Evolutionary conservation across 2,329 filamentous ascomycete species (phyloP).

Genomic region (Xylaria sp.): DNA sequence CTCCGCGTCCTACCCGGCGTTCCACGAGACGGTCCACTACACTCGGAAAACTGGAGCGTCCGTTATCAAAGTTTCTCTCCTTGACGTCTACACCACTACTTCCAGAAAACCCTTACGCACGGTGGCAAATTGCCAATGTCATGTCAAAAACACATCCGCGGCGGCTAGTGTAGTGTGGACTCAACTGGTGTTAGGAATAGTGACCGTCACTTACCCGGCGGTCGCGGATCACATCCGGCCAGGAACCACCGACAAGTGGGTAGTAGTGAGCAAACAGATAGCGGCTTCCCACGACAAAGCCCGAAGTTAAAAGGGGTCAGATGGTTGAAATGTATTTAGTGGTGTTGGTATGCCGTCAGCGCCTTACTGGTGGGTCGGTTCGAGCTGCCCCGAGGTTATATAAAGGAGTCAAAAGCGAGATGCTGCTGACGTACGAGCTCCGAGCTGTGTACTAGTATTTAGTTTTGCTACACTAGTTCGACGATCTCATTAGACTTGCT

Average conservation of each 20-base stretch:
- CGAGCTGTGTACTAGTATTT: conserved; percentile 1
- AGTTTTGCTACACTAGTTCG: conserved; percentile 2
- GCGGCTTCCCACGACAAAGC: not conserved
- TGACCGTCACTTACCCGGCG: conserved; percentile 41
- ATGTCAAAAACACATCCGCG: conserved; percentile 2
- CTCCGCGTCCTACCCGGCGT: not conserved
- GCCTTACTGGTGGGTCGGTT: conserved; percentile 11
- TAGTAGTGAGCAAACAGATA: not conserved
- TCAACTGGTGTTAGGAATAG: conserved; percentile 34
- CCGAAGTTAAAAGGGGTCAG: conserved; percentile 8
- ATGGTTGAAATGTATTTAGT: conserved; percentile 15
- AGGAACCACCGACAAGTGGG: conserved; percentile 30
- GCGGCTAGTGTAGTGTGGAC: conserved; percentile 21
- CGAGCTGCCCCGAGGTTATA: conserved; percentile 11
- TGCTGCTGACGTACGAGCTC: conserved; percentile 21
- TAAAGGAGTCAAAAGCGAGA: conserved; percentile 7
- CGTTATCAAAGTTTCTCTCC: conserved; percentile 8
- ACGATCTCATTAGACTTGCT: conserved; percentile 18
- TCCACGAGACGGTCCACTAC: not conserved
- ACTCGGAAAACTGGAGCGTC: not conserved
- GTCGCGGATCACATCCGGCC: conserved; percentile 47
- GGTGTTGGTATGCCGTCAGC: conserved; percentile 6
- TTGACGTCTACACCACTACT: conserved; percentile 4
- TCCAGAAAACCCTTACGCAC: conserved; percentile 8
- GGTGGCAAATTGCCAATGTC: conserved; percentile 35